Evolutionary conservation across 768 basidiomycete genomes (phyloP), one percentile per base, ranked within the genome.

Genomic region (Tephrocybe sp.): DNA sequence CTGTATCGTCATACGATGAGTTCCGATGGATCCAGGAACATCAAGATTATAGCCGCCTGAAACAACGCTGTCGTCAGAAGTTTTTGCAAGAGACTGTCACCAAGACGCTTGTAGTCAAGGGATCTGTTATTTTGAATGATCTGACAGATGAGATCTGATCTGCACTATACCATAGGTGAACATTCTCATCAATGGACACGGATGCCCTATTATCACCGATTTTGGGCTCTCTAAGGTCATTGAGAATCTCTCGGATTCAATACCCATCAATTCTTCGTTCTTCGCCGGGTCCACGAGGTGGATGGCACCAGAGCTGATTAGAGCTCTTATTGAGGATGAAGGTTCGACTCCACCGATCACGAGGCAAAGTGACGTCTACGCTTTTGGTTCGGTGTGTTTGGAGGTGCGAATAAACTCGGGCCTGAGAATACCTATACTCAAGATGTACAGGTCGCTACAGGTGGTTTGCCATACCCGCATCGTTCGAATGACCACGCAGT

Each of bases 171-270:
- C 27, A 24, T 10, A 83, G 81, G 74, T 75, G 7, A 83, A 84
- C 51, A 79, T 83, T 43, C 69, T 84, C 23, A 69, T 84, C 29
- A 73, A 77, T 49, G 73, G 75, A 41, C 65, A 70, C 10, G 82
- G 80, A 9, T 58, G 63, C 27, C 75, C 80, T 9, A 66, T 83
- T 50, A 78, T 83, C 38, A 80, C 80, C 0, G 83, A 84, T 58
- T 84, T 84, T 51, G 83, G 83, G 2, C 63, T 83, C 4, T 80
- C 80, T 19, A 78, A 75, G 48, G 77, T 83, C 45, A 69, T 78
- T 39, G 78, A 78, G 52, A 81, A 83, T 16, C 67, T 82, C 40
- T 63, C 69, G 7, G 64, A 66, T 42, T 63, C 71, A 22, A 65
- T 68, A 48, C 69, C 64, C 39, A 62, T 62, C 21, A 66, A 63